Evolutionary conservation across 495 filamentous ascomycete genomes (phyloP).

Genomic region (Trichocladium antarcticum): DNA sequence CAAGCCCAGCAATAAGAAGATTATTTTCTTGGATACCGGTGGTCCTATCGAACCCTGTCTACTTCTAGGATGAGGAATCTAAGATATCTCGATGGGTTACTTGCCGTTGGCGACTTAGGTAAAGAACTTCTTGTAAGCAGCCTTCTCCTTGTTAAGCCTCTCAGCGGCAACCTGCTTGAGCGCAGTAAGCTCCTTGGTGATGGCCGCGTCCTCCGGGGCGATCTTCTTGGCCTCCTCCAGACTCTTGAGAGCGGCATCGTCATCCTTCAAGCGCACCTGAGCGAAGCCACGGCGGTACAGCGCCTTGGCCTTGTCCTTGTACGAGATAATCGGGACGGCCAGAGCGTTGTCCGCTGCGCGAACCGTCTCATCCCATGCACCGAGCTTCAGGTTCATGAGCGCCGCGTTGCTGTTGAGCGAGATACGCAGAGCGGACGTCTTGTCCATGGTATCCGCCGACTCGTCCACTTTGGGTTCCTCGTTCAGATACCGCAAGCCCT

Average conservation of each 20-base stretch:
- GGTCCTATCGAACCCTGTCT: no score
- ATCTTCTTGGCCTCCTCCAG: constrained; percentile 65
- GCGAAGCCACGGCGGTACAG: constrained; percentile 73
- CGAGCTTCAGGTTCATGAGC: constrained; percentile 64
- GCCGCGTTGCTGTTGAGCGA: constrained; percentile 35
- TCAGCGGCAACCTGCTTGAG: constrained; percentile 67
- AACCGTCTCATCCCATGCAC: constrained; percentile 55
- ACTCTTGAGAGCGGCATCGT: constrained; percentile 69
- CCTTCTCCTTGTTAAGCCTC: constrained; percentile 75
- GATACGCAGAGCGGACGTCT: constrained; percentile 52
- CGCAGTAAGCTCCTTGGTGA: constrained; percentile 58
- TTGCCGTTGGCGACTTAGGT: constrained; percentile 14
- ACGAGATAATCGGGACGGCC: constrained; percentile 49
- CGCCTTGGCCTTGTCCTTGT: constrained; percentile 80
- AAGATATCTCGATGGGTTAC: no score
- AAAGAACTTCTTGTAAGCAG: constrained; percentile 83
- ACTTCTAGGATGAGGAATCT: no score
- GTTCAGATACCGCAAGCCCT: constrained; percentile 87
- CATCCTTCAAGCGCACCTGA: constrained; percentile 62
- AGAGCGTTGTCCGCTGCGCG: constrained; percentile 64
- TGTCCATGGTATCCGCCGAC: constrained; percentile 49
- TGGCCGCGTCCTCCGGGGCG: constrained; percentile 63
- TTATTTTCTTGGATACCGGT: not conserved
- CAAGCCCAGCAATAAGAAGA: not conserved
- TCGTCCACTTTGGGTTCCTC: constrained; percentile 74